phyloP scores from a whole-genome alignment of 2,329 filamentous ascomycete species.

The Aspergillus hiratsukae region DNA sequence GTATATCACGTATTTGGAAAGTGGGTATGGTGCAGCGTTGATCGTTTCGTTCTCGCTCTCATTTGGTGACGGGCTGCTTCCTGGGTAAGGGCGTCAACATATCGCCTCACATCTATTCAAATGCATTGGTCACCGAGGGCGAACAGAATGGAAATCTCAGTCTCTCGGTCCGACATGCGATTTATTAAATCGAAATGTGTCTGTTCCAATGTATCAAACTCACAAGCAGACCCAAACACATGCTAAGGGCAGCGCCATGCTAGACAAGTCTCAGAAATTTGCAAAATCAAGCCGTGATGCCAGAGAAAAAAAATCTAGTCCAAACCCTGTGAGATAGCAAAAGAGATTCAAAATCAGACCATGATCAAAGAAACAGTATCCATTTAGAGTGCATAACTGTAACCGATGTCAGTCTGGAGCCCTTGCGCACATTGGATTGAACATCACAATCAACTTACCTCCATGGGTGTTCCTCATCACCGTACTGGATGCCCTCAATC shows the following conservation, averaged over 20 bases:
- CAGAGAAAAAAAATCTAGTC: not conserved
- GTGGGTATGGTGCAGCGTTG: not conserved
- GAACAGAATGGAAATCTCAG: not conserved
- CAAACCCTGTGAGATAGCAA: not conserved
- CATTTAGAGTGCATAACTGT: not conserved
- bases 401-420: not conserved
- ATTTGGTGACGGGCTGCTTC: not conserved
- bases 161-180: not conserved
- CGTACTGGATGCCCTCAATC: slow-evolving; percentile 95
- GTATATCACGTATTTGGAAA: not conserved
- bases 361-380: not conserved
- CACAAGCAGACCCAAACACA: not conserved
- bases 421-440: not conserved
- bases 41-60: not conserved
- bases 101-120: not conserved
- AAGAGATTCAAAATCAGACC: not conserved
- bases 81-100: not conserved
- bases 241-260: not conserved
- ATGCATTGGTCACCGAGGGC: not conserved
- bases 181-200: not conserved
- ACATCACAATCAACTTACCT: slow-evolving; percentile 53
- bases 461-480: slow-evolving; percentile 88
- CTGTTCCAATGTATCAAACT: not conserved
- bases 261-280: not conserved
- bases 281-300: not conserved